These are phyloP conservation scores for Psilocybe cyanescens DNA, from an alignment of 768 basidiomycete genomes.

Conservation along the genomic window DNA sequence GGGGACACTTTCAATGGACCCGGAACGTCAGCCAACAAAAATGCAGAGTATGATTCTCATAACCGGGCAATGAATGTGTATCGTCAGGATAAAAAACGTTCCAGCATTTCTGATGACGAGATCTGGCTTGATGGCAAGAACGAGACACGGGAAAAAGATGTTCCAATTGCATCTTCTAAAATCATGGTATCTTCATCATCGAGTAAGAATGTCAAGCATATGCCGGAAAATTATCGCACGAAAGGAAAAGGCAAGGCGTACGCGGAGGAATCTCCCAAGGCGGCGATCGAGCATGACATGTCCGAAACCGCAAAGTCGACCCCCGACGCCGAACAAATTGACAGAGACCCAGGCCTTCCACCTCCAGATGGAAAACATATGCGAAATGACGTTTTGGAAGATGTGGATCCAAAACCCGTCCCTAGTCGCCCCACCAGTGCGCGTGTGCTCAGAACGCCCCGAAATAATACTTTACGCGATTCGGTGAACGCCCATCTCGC, in stretches of 20 bases:
- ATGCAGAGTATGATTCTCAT: neutral
- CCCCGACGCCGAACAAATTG: slow-evolving; percentile 3
- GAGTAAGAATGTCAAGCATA: slow-evolving; percentile 3
- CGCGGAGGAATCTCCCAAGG: neutral
- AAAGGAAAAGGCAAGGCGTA: slow-evolving; percentile 19
- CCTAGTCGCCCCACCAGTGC: neutral
- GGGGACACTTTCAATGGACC: neutral
- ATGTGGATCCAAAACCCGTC: neutral
- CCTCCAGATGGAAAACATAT: neutral
- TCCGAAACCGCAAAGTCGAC: slow-evolving; percentile 1
- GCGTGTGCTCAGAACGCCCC: slow-evolving; percentile 23
- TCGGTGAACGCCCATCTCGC: slow-evolving; percentile 52
- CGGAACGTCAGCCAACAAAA: neutral
- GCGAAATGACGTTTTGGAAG: neutral
- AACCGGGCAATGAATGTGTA: neutral
- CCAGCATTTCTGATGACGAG: slow-evolving; percentile 1
- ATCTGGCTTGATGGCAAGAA: neutral
- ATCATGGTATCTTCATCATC: neutral
- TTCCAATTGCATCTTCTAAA: neutral
- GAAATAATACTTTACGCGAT: slow-evolving; percentile 46
- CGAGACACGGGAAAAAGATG: slow-evolving; percentile 4
- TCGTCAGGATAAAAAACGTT: slow-evolving; percentile 9
- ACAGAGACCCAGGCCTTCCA: neutral
- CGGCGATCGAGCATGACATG: neutral
- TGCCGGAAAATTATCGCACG: slow-evolving; percentile 3